Conservation (phyloP, 441 rosid genomes). For the Cnidoscolus chayamansa region DNA sequence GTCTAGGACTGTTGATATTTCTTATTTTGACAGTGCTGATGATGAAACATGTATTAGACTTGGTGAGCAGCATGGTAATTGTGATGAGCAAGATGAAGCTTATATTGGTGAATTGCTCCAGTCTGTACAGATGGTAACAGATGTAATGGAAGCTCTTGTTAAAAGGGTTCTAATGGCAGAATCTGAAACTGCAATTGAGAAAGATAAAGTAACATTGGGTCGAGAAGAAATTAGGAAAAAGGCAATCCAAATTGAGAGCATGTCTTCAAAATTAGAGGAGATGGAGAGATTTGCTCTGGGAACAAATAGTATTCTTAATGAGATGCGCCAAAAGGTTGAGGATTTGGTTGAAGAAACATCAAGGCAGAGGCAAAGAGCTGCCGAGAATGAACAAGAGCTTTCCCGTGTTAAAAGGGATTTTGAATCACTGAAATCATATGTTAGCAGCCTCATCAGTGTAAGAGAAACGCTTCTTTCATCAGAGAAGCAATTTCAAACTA, state of each 20-base stretch:
- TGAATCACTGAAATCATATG: conserved; percentile 76
- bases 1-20: conserved; percentile 51
- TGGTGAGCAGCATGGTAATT: conserved; percentile 36
- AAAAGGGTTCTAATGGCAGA: conserved; percentile 71
- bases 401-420: conserved; percentile 77
- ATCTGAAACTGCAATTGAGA: conserved; percentile 63
- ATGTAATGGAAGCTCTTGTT: conserved; percentile 69
- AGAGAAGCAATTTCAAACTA: conserved; percentile 73
- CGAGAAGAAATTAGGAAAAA: conserved; percentile 67
- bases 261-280: conserved; percentile 71
- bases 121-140: conserved; percentile 59
- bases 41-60: conserved; percentile 47
- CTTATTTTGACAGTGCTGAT: conserved; percentile 42
- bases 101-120: conserved; percentile 56
- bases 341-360: conserved; percentile 84
- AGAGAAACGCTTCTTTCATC: conserved; percentile 81
- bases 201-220: conserved; percentile 58
- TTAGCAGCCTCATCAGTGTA: conserved; percentile 66
- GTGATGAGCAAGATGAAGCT: conserved; percentile 47
- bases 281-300: conserved; percentile 64
- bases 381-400: conserved; percentile 89
- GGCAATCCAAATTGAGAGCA: conserved; percentile 57
- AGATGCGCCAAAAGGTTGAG: conserved; percentile 70
- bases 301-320: conserved; percentile 56
- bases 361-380: conserved; percentile 66